Base-by-base conservation (phyloP, 495 filamentous ascomycete genomes). In the Aspergillus saccharolyticus region DNA sequence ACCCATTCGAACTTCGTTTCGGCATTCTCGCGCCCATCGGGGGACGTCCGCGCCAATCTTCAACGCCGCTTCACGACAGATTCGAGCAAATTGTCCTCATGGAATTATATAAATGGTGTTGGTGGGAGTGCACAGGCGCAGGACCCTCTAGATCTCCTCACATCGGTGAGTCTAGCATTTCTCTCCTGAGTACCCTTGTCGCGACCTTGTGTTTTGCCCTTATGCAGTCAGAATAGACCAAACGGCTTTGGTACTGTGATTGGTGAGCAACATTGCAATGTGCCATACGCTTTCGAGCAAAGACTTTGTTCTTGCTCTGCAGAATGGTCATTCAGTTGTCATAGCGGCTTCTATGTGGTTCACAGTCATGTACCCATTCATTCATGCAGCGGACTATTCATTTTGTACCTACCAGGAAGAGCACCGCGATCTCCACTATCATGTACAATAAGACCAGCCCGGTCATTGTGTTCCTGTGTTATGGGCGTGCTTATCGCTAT, bases 11-110 rank as follows among this genome's bases (percentile, higher is more conserved):
- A 70, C 56, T 74, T 81, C 54, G 75, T 83, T 60, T 75, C 82
- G 50, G 77, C 76, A 21, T 79, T 80, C 57, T 79, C 80, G 62
- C 75, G 75, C 48, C 79, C 78, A 12, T 66, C 71, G 39, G 81
- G 79, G 61, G 88, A 90, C 61, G 79, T 80, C 52, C 82, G 91
- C 70, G 80, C 81, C 44, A 86, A 84, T 60, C 77, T 96, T 61
- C 89, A 91, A 72, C 88, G 94, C 70, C 87, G 94, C 58, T 97
- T 97, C 77, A 98, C 94, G 55, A 94, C 91, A 24, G 90, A 94
- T 65, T 88, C 89, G 55, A 89, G 90, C 66, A 89, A 88, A 74
- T 78, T 95, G 71, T 88, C 90, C 60, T 89, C 87, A 63, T 80
- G 93, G 78, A 87, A 82, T 50, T 84, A 88, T 56, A 80, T 95